Evolutionary conservation across 257 asterid species (phyloP).

Genomic region (Craterostigma plantagineum): DNA sequence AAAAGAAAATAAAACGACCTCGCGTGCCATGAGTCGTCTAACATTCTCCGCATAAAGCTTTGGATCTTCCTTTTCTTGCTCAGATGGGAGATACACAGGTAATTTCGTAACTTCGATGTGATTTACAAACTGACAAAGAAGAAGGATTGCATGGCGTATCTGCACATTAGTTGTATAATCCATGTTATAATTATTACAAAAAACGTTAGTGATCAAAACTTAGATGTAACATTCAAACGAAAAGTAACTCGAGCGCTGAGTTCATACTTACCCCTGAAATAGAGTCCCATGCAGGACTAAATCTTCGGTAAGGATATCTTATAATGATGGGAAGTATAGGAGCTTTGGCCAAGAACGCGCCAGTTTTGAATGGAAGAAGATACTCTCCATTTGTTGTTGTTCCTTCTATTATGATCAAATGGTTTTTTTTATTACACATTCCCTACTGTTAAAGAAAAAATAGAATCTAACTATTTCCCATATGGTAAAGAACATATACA

Average conservation of each 20-base stretch:
- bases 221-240: background rate
- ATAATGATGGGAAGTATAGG: slow-evolving; percentile 85
- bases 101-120: slow-evolving; percentile 49
- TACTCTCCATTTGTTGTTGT: slow-evolving; percentile 90
- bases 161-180: too few relatives aligned
- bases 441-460: background rate
- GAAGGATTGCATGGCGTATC: slow-evolving; percentile 71
- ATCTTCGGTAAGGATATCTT: slow-evolving; percentile 78
- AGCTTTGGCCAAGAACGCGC: slow-evolving; percentile 76
- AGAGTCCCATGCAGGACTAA: slow-evolving; percentile 97
- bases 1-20: slow-evolving; percentile 27
- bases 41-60: slow-evolving; percentile 77
- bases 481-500: background rate
- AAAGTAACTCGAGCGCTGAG: too few relatives aligned
- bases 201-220: background rate
- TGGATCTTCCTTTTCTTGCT: slow-evolving; percentile 77
- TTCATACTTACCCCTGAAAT: slow-evolving; percentile 97
- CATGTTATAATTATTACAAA: background rate
- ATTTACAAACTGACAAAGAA: slow-evolving; percentile 78
- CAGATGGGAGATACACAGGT: slow-evolving; percentile 75
- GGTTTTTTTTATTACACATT: background rate
- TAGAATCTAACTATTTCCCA: background rate
- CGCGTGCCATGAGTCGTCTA: slow-evolving; percentile 70
- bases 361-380: slow-evolving; percentile 92
- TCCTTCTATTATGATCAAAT: slow-evolving; percentile 46